Percentiles rank a stretch among this genome's conserved stretches.
Evolutionary conservation across 78 protist species (phyloP).

Genomic region (Speleostelium caveatum): DNA sequence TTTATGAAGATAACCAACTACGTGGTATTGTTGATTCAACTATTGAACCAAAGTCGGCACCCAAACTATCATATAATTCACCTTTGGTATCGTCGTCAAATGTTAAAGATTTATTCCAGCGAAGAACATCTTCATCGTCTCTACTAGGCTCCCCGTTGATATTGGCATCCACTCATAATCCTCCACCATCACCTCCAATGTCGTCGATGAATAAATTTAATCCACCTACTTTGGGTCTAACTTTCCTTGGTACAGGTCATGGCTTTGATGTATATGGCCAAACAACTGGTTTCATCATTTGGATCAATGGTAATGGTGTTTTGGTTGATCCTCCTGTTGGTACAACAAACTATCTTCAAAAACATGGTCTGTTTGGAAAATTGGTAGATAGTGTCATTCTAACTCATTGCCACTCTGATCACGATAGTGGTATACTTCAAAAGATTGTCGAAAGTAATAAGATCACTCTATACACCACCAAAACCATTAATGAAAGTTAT

Average conservation of each 20-base stretch:
- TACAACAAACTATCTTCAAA: slow-evolving; percentile 55
- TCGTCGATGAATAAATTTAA: slow-evolving; percentile 14
- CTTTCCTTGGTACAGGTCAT: slow-evolving; percentile 83
- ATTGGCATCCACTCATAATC: neutral
- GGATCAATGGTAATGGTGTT: slow-evolving; percentile 85
- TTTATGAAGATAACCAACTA: slow-evolving; percentile 14
- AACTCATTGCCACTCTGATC: slow-evolving; percentile 90
- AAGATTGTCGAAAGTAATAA: slow-evolving; percentile 61
- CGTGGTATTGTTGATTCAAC: slow-evolving; percentile 33
- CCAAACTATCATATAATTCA: neutral
- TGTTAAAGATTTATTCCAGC: too few species aligned
- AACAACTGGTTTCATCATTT: slow-evolving; percentile 88
- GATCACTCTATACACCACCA: slow-evolving; percentile 80
- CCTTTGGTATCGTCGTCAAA: neutral
- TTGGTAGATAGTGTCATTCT: slow-evolving; percentile 80
- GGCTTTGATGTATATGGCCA: slow-evolving; percentile 80
- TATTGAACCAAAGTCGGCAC: neutral
- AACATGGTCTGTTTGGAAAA: slow-evolving; percentile 24
- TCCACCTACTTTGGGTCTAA: slow-evolving; percentile 86
- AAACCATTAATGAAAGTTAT: slow-evolving; percentile 66
- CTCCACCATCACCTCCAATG: neutral
- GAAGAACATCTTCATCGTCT: neutral
- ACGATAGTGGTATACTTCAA: slow-evolving; percentile 87
- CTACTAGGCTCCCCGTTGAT: neutral
- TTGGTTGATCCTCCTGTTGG: slow-evolving; percentile 83